Base-by-base conservation (phyloP, 2,329 filamentous ascomycete genomes). In the Sordariomycetes sp. region DNA sequence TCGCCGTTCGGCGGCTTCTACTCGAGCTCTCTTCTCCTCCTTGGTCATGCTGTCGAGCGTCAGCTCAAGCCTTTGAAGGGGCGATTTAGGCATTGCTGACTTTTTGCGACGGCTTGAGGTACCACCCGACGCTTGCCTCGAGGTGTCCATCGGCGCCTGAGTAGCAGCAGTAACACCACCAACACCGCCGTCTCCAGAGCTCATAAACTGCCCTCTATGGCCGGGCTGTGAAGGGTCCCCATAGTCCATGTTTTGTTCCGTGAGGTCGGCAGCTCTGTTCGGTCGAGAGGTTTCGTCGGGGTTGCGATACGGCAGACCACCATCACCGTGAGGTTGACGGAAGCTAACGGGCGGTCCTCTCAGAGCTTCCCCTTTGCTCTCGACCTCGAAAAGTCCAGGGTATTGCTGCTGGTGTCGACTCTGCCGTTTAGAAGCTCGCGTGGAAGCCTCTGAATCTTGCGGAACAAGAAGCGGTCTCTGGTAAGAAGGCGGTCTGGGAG, bases 31-130 rank as follows among this genome's bases (percentile, higher is more conserved):
- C 57, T 94, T 93, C 59, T 95, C 88, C 60, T 95, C 88, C 57
- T 95, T 96, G 55, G 84, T 94, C 57, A 95, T 90, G 59, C 84
- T 87, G 57, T 82, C 83, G 50, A 96, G 72, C 48, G 86, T 92
- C 50, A 85, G 76, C 64, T 98, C 90, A 45, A 98, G 74, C 64
- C 82, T 92, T 58, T 98, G 90, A 34, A 98, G 70, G 34, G 93
- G 92, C 42, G 90, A 96, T 48, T 84, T 78, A 54, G 93, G 82
- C 37, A 81, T 72, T 49, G 90, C 84, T 59, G 84, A 78, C 63
- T 69, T 66, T 66, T 64, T 72, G 36, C 66, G 61, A 43, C 66
- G 62, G 44, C 63, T 60, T 34, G 56, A 51, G 33, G 55, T 59
- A 42, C 51, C 57, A 14, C 14, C 34, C 7, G 30, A 32, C 5